Evolutionary conservation across 208 protist genomes (phyloP).

Genomic region (Acanthamoeba triangularis): DNA sequence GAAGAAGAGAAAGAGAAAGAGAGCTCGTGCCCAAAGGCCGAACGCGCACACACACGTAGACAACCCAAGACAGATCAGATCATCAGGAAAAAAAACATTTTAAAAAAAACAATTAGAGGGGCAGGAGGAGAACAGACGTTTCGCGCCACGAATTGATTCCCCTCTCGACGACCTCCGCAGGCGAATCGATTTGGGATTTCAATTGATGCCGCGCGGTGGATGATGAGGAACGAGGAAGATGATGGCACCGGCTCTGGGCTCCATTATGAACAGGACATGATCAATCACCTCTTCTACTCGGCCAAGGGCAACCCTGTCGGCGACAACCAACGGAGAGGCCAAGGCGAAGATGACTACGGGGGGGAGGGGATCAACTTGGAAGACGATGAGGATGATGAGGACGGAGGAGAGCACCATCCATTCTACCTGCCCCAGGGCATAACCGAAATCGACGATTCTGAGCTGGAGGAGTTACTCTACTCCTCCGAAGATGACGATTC

Average conservation of each 20-base stretch:
- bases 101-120: no score
- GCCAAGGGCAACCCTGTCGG: neutral
- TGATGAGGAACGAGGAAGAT: neutral
- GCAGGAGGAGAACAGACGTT: no score
- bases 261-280: conserved; percentile 15
- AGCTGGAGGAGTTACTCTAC: conserved; percentile 17
- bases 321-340: neutral
- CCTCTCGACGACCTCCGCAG: neutral
- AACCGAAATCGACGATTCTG: conserved; percentile 34
- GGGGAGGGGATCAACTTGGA: neutral
- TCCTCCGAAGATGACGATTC: conserved; percentile 53
- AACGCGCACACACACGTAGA: no score
- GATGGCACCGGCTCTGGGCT: neutral
- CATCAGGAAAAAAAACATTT: no score
- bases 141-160: no score
- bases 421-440: conserved; percentile 34
- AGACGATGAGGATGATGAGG: neutral
- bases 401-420: neutral
- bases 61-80: no score
- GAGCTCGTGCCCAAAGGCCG: no score
- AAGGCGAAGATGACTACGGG: neutral
- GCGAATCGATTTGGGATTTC: no score
- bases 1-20: no score
- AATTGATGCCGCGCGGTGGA: neutral
- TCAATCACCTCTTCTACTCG: conserved; percentile 43